Percentiles rank a stretch among this genome's conserved stretches.
phyloP scores from a whole-genome alignment of 1,284 basidiomycete species.

The Porogramme epimiltina region DNA sequence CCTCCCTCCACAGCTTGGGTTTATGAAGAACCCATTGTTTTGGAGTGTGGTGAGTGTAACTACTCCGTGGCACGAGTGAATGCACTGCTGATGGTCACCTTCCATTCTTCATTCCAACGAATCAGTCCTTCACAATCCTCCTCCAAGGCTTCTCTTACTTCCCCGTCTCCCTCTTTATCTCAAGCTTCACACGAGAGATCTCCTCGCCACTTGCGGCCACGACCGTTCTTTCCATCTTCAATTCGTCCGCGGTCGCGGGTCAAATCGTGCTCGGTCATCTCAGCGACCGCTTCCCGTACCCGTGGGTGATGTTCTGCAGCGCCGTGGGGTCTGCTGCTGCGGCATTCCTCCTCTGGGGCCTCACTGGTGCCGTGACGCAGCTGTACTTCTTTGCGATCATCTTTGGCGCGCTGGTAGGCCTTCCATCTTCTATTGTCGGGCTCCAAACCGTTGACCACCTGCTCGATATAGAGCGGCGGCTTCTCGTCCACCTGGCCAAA shows the following conservation, averaged over 20 bases:
- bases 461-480: slow-evolving; percentile 24
- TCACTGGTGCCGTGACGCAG: slow-evolving; percentile 23
- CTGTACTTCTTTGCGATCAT: slow-evolving; percentile 30
- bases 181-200: slow-evolving; percentile 26
- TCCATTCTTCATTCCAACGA: no score
- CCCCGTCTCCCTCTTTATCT: slow-evolving; percentile 33
- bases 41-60: slow-evolving; percentile 26
- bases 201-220: slow-evolving; percentile 27
- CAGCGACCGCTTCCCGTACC: slow-evolving; percentile 29
- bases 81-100: background rate
- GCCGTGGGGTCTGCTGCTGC: slow-evolving; percentile 26
- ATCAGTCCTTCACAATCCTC: slow-evolving; percentile 23
- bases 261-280: slow-evolving; percentile 30
- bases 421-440: background rate
- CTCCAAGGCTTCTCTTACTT: slow-evolving; percentile 32
- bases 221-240: slow-evolving; percentile 29
- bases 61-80: background rate
- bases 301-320: slow-evolving; percentile 29
- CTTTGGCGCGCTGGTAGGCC: slow-evolving; percentile 29
- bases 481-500: slow-evolving; percentile 28
- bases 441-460: no score
- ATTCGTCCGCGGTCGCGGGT: slow-evolving; percentile 29
- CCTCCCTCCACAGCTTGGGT: slow-evolving; percentile 28
- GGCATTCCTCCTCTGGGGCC: slow-evolving; percentile 32
- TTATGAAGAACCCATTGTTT: slow-evolving; percentile 28